These are phyloP conservation scores for Globisporangium parvum DNA, from an alignment of 352 stramenopile species.

Conservation along the genomic window DNA sequence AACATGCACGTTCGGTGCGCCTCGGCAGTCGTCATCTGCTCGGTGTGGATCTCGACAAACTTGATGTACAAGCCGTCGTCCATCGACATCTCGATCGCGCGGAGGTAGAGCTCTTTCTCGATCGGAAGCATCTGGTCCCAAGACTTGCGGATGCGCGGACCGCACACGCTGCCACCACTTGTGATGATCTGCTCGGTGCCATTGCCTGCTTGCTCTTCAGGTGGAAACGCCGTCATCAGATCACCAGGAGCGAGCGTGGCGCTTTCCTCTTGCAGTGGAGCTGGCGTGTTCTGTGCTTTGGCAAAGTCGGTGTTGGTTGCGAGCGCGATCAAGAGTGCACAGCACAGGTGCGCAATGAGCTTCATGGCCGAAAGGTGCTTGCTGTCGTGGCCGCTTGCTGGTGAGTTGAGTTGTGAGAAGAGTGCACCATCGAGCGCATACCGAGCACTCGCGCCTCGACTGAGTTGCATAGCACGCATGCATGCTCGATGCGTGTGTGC, in stretches of 20 bases:
- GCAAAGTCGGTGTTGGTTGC: not conserved
- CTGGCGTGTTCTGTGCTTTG: constrained; percentile 3
- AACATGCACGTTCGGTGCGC: constrained; percentile 88
- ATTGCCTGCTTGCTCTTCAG: not conserved
- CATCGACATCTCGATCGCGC: constrained; percentile 67
- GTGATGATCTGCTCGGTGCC: constrained; percentile 9
- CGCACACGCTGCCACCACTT: constrained; percentile 20
- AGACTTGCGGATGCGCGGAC: constrained; percentile 67
- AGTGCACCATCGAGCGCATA: not conserved
- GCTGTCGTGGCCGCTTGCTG: not conserved
- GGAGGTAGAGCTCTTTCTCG: constrained; percentile 75
- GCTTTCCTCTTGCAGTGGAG: not conserved
- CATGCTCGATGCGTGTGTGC: not conserved
- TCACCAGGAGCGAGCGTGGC: not conserved
- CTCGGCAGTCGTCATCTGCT: constrained; percentile 76
- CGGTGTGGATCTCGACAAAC: constrained; percentile 84
- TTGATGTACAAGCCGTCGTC: constrained; percentile 81
- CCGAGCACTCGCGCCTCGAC: no score
- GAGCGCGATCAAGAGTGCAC: not conserved
- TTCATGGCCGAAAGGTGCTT: constrained; percentile 7
- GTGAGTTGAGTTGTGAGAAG: constrained; percentile 1
- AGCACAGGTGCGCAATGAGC: constrained; percentile 1
- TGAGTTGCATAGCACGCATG: not conserved
- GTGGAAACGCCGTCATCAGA: no score
- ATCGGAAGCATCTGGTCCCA: constrained; percentile 53